phyloP scores from a whole-genome alignment of 345 rosid genomes.

The Dipteronia dyeriana region DNA sequence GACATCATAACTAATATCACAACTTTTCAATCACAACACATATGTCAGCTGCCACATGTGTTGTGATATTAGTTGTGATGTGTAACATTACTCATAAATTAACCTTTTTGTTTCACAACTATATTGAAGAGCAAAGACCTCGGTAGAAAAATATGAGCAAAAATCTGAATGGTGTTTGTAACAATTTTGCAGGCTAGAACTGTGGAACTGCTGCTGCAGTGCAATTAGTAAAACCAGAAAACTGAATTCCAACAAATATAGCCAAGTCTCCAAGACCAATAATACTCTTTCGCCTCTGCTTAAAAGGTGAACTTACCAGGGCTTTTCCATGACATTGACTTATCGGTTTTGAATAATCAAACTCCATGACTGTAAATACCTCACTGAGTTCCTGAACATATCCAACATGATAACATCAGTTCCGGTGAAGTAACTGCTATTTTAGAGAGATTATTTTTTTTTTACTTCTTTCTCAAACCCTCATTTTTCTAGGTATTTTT shows the following conservation, averaged over 20 bases:
- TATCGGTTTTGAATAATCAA: constrained; percentile 67
- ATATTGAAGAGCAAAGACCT: too few relatives aligned
- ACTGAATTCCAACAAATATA: constrained; percentile 5
- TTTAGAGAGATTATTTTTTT: not conserved
- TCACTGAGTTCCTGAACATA: constrained; percentile 68
- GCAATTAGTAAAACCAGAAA: not conserved
- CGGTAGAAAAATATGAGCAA: not conserved
- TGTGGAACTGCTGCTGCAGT: not conserved
- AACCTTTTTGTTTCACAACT: not conserved
- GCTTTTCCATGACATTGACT: constrained; percentile 61
- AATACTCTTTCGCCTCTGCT: not conserved
- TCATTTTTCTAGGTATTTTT: not conserved
- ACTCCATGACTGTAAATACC: constrained; percentile 65
- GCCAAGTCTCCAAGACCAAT: not conserved
- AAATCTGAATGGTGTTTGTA: not conserved
- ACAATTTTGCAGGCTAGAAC: not conserved
- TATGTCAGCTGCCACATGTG: too few relatives aligned
- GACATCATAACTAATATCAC: too few relatives aligned
- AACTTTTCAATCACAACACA: too few relatives aligned
- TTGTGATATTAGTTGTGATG: too few relatives aligned
- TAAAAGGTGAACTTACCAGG: constrained; percentile 45
- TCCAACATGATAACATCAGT: constrained; percentile 9
- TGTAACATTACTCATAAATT: too few relatives aligned
- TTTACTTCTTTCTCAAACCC: not conserved
- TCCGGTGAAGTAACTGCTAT: not conserved